Evolutionary conservation across 495 filamentous ascomycete species (phyloP), one percentile per base, ranked within the genome.

Genomic region (Penicillium fimorum): DNA sequence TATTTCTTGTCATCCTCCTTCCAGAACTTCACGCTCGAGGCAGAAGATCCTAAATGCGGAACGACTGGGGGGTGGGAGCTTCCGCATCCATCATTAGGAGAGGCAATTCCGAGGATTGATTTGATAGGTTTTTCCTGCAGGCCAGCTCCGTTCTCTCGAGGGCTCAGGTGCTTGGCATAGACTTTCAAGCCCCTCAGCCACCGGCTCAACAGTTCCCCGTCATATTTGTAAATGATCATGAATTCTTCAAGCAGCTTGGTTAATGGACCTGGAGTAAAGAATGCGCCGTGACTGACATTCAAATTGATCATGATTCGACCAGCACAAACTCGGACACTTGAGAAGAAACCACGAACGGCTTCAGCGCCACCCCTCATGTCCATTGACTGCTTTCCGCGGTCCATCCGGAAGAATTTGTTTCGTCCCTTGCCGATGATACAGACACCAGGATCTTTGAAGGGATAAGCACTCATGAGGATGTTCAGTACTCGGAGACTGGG

Each of bases 311-410:
- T 52, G 11, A 81, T 44, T n/a, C 71, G 55, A 5, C 59, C 56
- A 6, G 70, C 66, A 12, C 70, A 63, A 2, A 73, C 63, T 12
- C 80, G 69, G 10, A 81, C 78, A 62, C 76, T 79, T 1, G 74
- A 63, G 51, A 64, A 81, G 64, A 73, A 81, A 0, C 80, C 80
- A 15, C 79, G 74, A 17, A 75, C 41, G 12, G 76, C 78, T 42
- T 70, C 50, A 1, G 82, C 60, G 0, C 78, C 78, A 9, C 38
- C 58, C 5, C 6, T 18, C 2, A 52, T 41, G 8, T 64, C 59
- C 4, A 81, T 70, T 12, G 68, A 41, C 12, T n/a, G 32, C 24
- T 60, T 52, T 32, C 54, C 32, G 8, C 57, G 27, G 9, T 54
- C 49, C 25, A 62, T 60, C 8, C 66, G 63, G 29, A 66, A 67